phyloP scores from a whole-genome alignment of 495 filamentous ascomycete species.

The Xylaria acuta region DNA sequence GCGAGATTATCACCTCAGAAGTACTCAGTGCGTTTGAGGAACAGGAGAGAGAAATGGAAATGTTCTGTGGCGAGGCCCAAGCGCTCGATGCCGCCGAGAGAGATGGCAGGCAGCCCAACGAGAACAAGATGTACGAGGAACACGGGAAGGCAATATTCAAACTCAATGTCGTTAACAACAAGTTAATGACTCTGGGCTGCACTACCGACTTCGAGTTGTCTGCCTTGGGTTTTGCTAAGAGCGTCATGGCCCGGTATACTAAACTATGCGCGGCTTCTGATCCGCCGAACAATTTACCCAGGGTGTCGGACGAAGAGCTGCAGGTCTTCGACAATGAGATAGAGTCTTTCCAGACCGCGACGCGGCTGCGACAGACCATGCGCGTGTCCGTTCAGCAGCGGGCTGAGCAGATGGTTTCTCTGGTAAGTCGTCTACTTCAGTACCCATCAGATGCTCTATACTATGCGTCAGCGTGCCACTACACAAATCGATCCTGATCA shows the following conservation, averaged over 20 bases:
- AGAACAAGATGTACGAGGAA: not conserved
- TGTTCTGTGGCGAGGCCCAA: not conserved
- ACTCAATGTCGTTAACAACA: not conserved
- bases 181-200: not conserved
- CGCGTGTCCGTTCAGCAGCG: not conserved
- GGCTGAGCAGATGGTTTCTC: constrained; percentile 4
- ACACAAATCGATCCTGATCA: too few species aligned
- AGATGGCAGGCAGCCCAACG: not conserved
- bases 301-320: not conserved
- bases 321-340: not conserved
- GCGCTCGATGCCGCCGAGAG: not conserved
- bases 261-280: not conserved
- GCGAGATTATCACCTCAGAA: not conserved
- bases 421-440: not conserved
- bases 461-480: too few species aligned
- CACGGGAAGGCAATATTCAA: not conserved
- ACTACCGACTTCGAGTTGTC: constrained; percentile 2
- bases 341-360: not conserved
- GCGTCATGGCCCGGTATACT: constrained; percentile 1
- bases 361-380: not conserved
- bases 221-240: constrained; percentile 4
- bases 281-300: not conserved
- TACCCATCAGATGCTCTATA: too few species aligned
- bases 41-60: not conserved
- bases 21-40: not conserved